Evolutionary conservation across 192 early-diverging fungal genomes (phyloP).

Genomic region (Jimgerdemannia lactiflua): DNA sequence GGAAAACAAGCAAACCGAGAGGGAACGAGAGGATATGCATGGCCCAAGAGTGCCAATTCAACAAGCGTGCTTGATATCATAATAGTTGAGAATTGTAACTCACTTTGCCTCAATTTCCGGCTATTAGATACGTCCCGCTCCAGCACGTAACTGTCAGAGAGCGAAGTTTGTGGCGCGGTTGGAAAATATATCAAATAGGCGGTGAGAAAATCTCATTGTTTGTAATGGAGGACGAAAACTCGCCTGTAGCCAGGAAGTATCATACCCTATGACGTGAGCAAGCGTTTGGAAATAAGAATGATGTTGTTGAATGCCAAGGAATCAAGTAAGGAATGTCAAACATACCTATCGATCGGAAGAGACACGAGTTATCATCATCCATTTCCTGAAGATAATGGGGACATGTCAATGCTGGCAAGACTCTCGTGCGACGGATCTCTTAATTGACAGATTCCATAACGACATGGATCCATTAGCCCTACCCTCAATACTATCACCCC

Average conservation of each 20-base stretch:
- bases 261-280: neutral
- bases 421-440: neutral
- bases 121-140: neutral
- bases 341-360: slow-evolving; percentile 62
- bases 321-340: neutral
- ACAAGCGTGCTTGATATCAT: neutral
- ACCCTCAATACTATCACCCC: neutral
- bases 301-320: no score
- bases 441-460: no score
- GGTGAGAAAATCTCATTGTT: neutral
- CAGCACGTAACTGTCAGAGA: slow-evolving; percentile 4
- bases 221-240: neutral
- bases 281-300: no score
- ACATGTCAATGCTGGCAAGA: neutral
- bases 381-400: neutral
- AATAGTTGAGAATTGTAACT: neutral
- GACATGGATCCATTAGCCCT: neutral
- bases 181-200: neutral
- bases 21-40: neutral
- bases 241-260: neutral
- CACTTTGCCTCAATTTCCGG: slow-evolving; percentile 6
- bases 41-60: no score
- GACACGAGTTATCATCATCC: slow-evolving; percentile 66
- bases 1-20: slow-evolving; percentile 1
- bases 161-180: neutral